Evolutionary conservation across 1,284 basidiomycete species (phyloP).

Genomic region (Pseudozyma thailandica): DNA sequence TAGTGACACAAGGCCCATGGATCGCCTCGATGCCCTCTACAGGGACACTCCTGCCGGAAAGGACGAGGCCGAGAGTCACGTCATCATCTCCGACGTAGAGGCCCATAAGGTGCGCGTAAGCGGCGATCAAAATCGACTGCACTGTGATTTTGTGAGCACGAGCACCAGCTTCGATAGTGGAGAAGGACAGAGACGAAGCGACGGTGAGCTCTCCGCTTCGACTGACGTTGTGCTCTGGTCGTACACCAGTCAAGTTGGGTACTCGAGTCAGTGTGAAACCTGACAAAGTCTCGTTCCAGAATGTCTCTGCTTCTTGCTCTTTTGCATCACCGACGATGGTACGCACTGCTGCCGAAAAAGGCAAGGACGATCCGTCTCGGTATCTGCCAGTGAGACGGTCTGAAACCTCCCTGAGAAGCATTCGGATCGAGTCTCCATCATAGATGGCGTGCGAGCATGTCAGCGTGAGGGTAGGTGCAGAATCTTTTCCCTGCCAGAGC

Average conservation of each 20-base stretch:
- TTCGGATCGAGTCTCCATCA: constrained; percentile 58
- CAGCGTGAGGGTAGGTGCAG: constrained; percentile 14
- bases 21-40: constrained; percentile 40
- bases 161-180: constrained; percentile 30
- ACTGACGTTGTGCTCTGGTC: constrained; percentile 22
- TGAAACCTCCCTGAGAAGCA: constrained; percentile 41
- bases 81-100: constrained; percentile 56
- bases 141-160: constrained; percentile 42
- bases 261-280: constrained; percentile 48
- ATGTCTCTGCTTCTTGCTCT: constrained; percentile 18
- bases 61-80: constrained; percentile 58
- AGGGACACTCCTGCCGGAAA: constrained; percentile 53
- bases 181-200: constrained; percentile 1
- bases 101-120: constrained; percentile 43
- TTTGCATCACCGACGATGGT: constrained; percentile 20
- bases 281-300: constrained; percentile 49
- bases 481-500: constrained; percentile 23
- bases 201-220: constrained; percentile 28
- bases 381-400: constrained; percentile 9
- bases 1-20: constrained; percentile 63
- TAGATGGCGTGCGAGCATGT: constrained; percentile 62
- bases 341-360: constrained; percentile 30
- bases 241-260: constrained; percentile 53
- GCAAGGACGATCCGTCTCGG: background rate
- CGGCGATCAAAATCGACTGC: constrained; percentile 51